Evolutionary conservation across 352 stramenopile genomes (phyloP).

Genomic region (Vaucheria bursata): DNA sequence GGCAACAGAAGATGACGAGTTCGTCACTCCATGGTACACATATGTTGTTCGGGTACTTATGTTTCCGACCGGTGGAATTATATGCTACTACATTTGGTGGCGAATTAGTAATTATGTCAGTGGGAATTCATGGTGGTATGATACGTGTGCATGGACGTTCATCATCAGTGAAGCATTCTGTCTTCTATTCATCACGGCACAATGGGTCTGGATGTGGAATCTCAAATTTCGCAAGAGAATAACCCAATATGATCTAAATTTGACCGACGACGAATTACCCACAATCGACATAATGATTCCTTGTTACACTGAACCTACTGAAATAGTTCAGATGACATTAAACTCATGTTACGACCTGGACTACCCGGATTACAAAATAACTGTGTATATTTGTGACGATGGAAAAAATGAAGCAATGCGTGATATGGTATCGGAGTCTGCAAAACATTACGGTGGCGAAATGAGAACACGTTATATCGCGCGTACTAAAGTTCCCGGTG

Average conservation of each 20-base stretch:
- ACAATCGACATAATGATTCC: constrained; percentile 27
- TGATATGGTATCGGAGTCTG: not conserved
- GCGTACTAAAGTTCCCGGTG: constrained; percentile 70
- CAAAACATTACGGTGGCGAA: constrained; percentile 55
- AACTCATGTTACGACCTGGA: constrained; percentile 73
- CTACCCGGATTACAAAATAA: constrained; percentile 65
- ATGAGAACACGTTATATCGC: constrained; percentile 78
- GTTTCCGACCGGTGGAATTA: not conserved
- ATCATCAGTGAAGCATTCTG: not conserved
- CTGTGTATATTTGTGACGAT: constrained; percentile 58
- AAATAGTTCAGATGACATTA: constrained; percentile 67
- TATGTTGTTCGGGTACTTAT: not conserved
- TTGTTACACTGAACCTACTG: constrained; percentile 6
- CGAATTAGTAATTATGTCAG: not conserved
- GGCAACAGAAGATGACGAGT: not conserved
- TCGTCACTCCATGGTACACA: constrained; percentile 3
- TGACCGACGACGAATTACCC: constrained; percentile 11
- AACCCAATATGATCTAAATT: not conserved
- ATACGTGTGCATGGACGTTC: constrained; percentile 3
- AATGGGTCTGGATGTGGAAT: constrained; percentile 11
- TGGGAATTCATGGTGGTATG: not conserved
- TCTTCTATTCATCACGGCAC: not conserved
- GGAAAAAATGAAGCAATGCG: constrained; percentile 11
- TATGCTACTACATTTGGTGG: constrained; percentile 24
- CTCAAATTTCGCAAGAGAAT: not conserved